Evolutionary conservation across 805 yeast genomes (phyloP), one percentile per base, ranked within the genome.

Genomic region (Saturnispora bothae): DNA sequence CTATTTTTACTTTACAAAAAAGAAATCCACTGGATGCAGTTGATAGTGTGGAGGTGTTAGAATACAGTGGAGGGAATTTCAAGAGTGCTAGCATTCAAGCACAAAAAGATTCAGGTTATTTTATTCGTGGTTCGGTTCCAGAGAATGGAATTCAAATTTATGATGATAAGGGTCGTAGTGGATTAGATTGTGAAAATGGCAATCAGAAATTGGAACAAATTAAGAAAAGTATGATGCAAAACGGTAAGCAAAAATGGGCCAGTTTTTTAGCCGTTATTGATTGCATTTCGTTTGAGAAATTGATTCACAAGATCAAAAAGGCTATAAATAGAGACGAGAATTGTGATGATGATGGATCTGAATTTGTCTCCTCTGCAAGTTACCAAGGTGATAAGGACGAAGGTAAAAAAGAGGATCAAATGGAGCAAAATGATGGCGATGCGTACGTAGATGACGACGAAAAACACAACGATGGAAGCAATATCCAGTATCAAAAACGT

Each of bases 171-270:
- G 50, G n/a, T n/a, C n/a, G 50, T 3, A 44, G 46, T 28, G 45
- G 43, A 19, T 31, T 48, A 12, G 43, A 47, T 19, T 48, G 52
- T 28, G 51, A 47, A 31, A 53, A 46, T 14, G 54, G 51, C 33
- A 46, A 46, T 7, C 48, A 53, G 16, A 54, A 54, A 28, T 45
- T 52, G 20, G 48, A 47, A 19, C 36, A 38, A 9, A 39, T 46
- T 31, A 25, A 52, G 13, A 49, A 48, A 23, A 31, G 40, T 34
- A 52, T 50, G 20, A 4, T 51, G 14, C 43, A 38, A 4, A 46
- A 50, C 44, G 57, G 56, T 2, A 49, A 49, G 30, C 52, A 48
- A 18, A 53, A 53, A 33, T 43, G 57, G 45, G 56, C 50, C 2
- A 49, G 45, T 5, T 54, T 50, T 34, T 38, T 57, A 30, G 59